Base-by-base conservation (phyloP, 495 filamentous ascomycete species). In the Aspergillus ellipticus region DNA sequence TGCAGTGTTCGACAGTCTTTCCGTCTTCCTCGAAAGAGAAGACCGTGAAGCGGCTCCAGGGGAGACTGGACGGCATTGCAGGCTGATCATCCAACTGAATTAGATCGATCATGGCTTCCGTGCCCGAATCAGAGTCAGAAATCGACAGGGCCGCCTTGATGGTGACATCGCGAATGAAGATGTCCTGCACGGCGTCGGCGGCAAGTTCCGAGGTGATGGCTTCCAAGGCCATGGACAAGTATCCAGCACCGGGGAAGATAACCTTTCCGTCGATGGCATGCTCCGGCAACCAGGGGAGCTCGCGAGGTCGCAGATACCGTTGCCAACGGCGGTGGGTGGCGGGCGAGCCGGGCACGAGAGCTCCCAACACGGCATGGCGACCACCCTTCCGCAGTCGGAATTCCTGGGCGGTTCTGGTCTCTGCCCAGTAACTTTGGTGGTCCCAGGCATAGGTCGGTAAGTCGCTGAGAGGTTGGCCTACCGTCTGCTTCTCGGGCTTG, bases 191-290 rank as follows among this genome's bases (percentile, higher is more conserved):
- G 0, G 11, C 17, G 5, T 22, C 39, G 19, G 9, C 11, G 11
- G 39, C 15, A n/a, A 9, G 17, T n/a, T n/a, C n/a, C n/a, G n/a
- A n/a, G 3, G 51, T 20, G 0, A 21, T 20, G 15, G 35, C 51
- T 10, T 53, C 51, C 13, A 53, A 41, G 19, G 51, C 51, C 35
- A 53, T 42, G 22, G 13, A 28, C 13, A 53, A 29, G 51, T 26
- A 53, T 28, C 51, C 51, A 5, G 51, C 51, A 11, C 19, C 51
- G 1, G 51, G 51, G 21, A 53, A 53, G 6, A 53, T 21, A 6
- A 53, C 39, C 22, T 29, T 22, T 10, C 20, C 20, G 51, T 42
- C 51, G 22, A 53, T 42, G 21, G 28, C 35, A 42, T 53, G 51
- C 7, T 53, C 51, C 0, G 15, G 3, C 20, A 53, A 10, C 51